Evolutionary conservation across 257 asterid genomes (phyloP), one percentile per base, ranked within the genome.

Genomic region (Coffea eugenioides): DNA sequence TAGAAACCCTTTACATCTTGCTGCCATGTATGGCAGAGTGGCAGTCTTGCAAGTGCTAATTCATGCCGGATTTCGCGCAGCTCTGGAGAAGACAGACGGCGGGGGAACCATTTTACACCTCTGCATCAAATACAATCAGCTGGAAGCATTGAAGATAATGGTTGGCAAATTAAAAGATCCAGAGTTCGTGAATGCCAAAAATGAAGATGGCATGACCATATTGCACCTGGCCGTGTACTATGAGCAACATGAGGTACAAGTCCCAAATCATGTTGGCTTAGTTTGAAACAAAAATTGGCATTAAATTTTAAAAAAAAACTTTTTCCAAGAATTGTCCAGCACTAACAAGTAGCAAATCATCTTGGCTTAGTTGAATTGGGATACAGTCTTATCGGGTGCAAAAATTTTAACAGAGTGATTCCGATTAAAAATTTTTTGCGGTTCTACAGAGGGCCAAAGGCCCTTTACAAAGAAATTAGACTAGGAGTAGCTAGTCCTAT

Each of bases 1-100:
- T 31, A 81, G 80, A n/a, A 78, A 80, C 18, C 91, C 93, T 9
- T 73, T 87, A 16, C 91, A 89, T 76, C 57, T 86, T 8, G 90
- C 91, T 1, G 88, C 83, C 20, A 71, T 82, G 5, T 83, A 83
- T 49, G 90, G 91, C 41, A 86, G 59, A 16, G 20, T 78, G 20
- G 84, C 76, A 0, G 85, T 39, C 10, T 18, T 90, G 80, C 49
- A 76, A 14, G 85, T 79, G 76, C 52, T 90, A 79, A 0, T 86
- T 61, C n/a, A 0, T 8, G 51, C 8, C 36, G 69, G 27, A 36
- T 69, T 84, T 2, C 71, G 59, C 1, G 88, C 86, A 15, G 91
- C 85, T 36, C 79, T 79, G 2, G 74, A 74, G 76, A 77, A 14
- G 39, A 75, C 66, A 3, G 82, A 82, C 6, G 39, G 80, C 0